Evolutionary conservation across 1,139 yeast genomes (phyloP).

Genomic region (Spencermartinsiella ligniputridi): DNA sequence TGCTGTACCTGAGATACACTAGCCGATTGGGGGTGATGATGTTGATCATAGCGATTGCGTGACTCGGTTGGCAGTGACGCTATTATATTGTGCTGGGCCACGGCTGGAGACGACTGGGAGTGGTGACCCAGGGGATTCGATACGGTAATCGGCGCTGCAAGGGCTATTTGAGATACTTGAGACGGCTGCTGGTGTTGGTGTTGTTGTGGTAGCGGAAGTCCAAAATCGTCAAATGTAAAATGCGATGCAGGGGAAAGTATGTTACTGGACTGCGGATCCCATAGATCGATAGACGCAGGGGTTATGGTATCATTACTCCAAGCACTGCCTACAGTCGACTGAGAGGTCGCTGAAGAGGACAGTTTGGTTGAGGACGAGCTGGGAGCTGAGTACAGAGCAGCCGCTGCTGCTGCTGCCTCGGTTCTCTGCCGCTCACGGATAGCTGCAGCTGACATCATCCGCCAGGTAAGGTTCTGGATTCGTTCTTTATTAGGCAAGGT

Average conservation of each 20-base stretch:
- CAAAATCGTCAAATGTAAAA: conserved; percentile 1
- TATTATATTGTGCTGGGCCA: too few species aligned
- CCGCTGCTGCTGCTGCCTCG: conserved; percentile 1
- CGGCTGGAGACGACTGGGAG: neutral
- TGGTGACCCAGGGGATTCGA: neutral
- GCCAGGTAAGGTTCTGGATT: conserved; percentile 81
- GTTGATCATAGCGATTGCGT: too few species aligned
- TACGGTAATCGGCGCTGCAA: neutral
- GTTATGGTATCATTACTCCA: conserved; percentile 8
- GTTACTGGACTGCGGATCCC: conserved; percentile 7
- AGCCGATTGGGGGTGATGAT: neutral
- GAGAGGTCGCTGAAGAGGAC: conserved; percentile 3
- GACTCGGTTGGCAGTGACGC: neutral
- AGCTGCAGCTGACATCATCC: conserved; percentile 57
- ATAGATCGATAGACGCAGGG: conserved; percentile 5
- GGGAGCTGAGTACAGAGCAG: conserved; percentile 1
- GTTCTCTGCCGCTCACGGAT: conserved; percentile 2
- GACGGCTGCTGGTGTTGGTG: neutral
- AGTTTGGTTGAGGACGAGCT: neutral
- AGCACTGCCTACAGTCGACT: conserved; percentile 2
- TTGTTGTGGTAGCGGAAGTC: neutral
- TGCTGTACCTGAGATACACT: neutral
- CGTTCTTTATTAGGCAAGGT: conserved; percentile 70
- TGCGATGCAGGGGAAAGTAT: conserved; percentile 5
- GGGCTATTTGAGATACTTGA: neutral